Evolutionary conservation across 805 yeast species (phyloP), one percentile per base, ranked within the genome.

Genomic region (Candida ulmi): DNA sequence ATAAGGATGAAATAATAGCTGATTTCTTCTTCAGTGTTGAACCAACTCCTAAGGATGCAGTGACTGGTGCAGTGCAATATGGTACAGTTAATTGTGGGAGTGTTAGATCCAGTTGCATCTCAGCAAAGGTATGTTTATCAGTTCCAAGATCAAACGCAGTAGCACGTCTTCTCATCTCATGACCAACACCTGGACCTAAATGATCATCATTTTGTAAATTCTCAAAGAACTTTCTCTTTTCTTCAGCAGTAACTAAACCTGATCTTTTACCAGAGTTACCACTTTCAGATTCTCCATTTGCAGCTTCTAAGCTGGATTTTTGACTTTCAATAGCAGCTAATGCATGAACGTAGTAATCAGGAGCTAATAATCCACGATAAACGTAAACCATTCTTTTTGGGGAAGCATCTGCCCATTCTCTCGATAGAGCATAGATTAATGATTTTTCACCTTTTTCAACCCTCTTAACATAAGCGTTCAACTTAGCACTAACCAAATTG

Each of bases 381-480:
- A 83, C 88, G 54, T 85, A 85, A 21, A 85, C 88, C 95, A 85
- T 85, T 66, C 95, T 72, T 54, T 85, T 81, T 37, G 95, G 95
- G 2, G 88, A 79, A 15, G 91, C 88, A 59, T 84, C 91, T 3
- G 95, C 91, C 95, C 95, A 85, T 60, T 85, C 93, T 63, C 95
- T 75, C 1, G 88, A 80, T 32, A 85, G 63, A 16, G 91, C 87
- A 59, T 85, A 85, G 41, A 74, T 73, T 52, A 85, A 68, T 32
- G 77, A 72, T 45, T 78, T 70, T 57, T 85, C 95, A 48, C 93
- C 93, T 55, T 84, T 84, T 57, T 85, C 95, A 24, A 85, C 84
- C 52, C 90, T 74, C 57, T 85, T 85, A 35, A 85, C 93, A 55
- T 85, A 85, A 16, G 93, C 93, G 57, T 85, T 85, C 50, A 85